phyloP scores from a whole-genome alignment of 208 protist species.

The Leishmania gerbilli region DNA sequence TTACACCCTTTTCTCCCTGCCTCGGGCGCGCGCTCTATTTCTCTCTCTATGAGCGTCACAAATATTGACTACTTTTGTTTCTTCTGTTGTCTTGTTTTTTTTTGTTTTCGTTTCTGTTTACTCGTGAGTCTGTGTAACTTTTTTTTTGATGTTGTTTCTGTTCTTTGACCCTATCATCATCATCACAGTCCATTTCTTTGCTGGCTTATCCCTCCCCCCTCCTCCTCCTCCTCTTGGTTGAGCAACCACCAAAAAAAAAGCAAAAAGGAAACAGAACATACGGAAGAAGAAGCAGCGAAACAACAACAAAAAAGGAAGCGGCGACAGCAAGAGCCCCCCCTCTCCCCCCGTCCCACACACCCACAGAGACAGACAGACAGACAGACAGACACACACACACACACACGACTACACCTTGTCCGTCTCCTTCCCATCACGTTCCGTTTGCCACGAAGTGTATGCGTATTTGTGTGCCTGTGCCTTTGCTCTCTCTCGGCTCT shows the following conservation, averaged over 20 bases:
- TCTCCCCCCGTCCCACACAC: no score
- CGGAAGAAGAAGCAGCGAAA: background rate
- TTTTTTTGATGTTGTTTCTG: background rate
- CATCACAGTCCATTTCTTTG: background rate
- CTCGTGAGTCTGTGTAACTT: background rate
- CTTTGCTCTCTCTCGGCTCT: background rate
- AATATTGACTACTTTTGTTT: background rate
- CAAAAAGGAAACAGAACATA: background rate
- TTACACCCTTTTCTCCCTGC: background rate
- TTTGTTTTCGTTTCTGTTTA: constrained; percentile 1
- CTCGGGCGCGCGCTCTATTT: background rate
- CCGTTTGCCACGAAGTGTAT: no score
- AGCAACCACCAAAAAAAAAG: background rate
- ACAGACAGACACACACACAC: no score
- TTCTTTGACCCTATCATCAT: background rate
- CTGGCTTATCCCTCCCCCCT: background rate
- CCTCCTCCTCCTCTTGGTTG: no score
- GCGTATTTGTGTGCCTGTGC: background rate
- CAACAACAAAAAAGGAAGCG: background rate
- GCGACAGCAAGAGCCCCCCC: background rate
- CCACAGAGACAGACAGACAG: background rate
- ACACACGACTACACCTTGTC: background rate
- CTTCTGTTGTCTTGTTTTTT: background rate
- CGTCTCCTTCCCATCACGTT: background rate
- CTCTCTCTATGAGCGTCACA: no score